Evolutionary conservation across 495 filamentous ascomycete genomes (phyloP), one percentile per base, ranked within the genome.

Genomic region (Chaetomidium leptoderma): DNA sequence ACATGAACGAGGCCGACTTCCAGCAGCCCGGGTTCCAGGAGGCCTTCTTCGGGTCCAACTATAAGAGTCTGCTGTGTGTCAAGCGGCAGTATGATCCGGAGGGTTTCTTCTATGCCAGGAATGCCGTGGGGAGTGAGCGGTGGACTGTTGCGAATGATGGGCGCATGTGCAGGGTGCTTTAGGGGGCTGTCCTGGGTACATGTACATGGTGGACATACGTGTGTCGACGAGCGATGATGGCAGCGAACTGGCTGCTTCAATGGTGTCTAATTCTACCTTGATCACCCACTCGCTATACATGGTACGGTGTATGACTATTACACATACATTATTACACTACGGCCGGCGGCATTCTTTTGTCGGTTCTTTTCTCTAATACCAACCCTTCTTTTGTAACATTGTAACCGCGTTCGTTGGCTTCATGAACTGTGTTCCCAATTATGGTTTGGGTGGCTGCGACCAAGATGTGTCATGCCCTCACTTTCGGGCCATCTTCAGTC

Each of bases 1-100:
- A 81, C 63, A 61, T 80, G 58, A 81, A 80, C 62, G 79, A 82
- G 65, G 78, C 70, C 10, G 59, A 75, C 54, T 72, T 64, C 64
- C 66, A 65, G 19, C 74, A 86, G 59, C 74, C 74, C 0, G 55
- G 81, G 52, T 86, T 70, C 64, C 69, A 85, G 62, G 17, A 66
- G 26, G 71, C 51, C 5, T 85, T 83, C 59, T 85, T 78, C 35
- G 81, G 82, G 1, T 17, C n/a, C 16, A 75, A 75, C 33, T 84
- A 82, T 55, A 33, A 52, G 0, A 65, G 58, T 0, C 65, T 84
- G 19, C 50, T 68, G 26, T 21, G 52, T 9, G 73, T 83, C 48
- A 85, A 86, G 76, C 63, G 66, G 45, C 74, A 69, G 54, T 78
- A 75, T 36, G 82, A 86, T 57, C 81, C 82, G 0, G 68, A 68